phyloP scores from a whole-genome alignment of 371 early-diverging fungal genomes.

The Saksenaea vasiformis region DNA sequence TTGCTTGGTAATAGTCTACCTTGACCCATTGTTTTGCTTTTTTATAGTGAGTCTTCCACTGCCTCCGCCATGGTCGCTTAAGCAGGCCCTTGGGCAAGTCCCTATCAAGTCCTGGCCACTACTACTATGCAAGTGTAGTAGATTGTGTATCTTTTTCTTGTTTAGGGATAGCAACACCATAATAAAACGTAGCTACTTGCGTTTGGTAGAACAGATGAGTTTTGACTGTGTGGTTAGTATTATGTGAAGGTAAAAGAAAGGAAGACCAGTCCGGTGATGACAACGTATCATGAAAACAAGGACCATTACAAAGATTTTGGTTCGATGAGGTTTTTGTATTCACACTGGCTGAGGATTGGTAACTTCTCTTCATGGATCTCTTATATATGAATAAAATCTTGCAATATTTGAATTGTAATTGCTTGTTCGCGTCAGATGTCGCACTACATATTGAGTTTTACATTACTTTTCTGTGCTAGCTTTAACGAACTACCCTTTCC shows the following conservation, averaged over 20 bases:
- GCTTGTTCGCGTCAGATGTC: no score
- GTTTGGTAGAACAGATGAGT: background rate
- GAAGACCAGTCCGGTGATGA: conserved; percentile 14
- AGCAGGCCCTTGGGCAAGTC: conserved; percentile 8
- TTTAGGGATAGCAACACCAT: conserved; percentile 1
- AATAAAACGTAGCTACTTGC: conserved; percentile 2
- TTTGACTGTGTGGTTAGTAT: background rate
- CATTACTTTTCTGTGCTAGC: no score
- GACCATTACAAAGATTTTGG: conserved; percentile 1
- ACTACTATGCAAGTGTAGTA: background rate
- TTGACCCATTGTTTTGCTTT: conserved; percentile 38
- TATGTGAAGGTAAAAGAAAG: background rate
- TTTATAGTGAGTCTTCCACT: conserved; percentile 51
- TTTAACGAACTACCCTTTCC: no score
- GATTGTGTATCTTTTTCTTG: conserved; percentile 9
- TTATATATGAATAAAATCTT: background rate
- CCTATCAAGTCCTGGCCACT: background rate
- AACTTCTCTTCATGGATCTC: background rate
- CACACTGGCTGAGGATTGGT: conserved; percentile 29
- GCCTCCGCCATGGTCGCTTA: conserved; percentile 54
- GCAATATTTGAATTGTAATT: background rate
- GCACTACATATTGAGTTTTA: no score
- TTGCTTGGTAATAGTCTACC: conserved; percentile 46
- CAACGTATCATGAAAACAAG: conserved; percentile 6
- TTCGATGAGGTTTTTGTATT: conserved; percentile 20